Base-by-base conservation (phyloP, 2,329 filamentous ascomycete genomes). In the Metarhizium humberi region DNA sequence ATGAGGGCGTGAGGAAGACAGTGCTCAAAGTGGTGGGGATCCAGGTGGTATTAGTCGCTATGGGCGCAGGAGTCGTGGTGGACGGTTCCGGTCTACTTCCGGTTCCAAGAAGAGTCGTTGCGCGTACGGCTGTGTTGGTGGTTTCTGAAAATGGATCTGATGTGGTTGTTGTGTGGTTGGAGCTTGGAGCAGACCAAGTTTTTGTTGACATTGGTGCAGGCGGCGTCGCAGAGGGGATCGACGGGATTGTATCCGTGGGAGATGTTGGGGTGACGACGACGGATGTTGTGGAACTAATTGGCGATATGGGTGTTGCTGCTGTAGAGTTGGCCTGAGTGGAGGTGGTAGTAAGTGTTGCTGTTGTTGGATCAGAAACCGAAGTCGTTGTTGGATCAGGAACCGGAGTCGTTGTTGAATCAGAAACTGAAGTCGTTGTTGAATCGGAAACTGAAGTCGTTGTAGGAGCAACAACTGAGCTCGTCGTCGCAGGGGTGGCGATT, bases 11-110 rank as follows among this genome's bases (percentile, higher is more conserved):
- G 30, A 43, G 18, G 36, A 52, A 14, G 36, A 51, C 36, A 34
- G 57, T 56, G 54, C 34, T 51, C 25, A 50, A 45, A 4, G 56
- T 55, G 29, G 51, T 55, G 16, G 55, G 48, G 30, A 43, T 25
- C 13, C 25, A 11, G 30, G 49, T 42, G 8, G 32, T 47, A 36
- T 25, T 29, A 16, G 36, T 34, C 10, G 16, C 10, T 13, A 16
- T 48, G 11, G 13, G 14, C n/a, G 13, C 34, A 20, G 29, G 18
- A 18, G n/a, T 6, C 32, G 16, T 16, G n/a, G 16, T 32, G n/a
- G 48, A 25, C 43, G 32, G n/a, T 14, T 5, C 18, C 25, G 29
- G 29, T 14, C 18, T 38, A 25, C 14, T 40, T 2, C 11, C 14
- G 14, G 14, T 16, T 46, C n/a, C 36, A 51, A 42, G n/a, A 29